phyloP scores from a whole-genome alignment of 2,329 filamentous ascomycete species.

The Onygena corvina region DNA sequence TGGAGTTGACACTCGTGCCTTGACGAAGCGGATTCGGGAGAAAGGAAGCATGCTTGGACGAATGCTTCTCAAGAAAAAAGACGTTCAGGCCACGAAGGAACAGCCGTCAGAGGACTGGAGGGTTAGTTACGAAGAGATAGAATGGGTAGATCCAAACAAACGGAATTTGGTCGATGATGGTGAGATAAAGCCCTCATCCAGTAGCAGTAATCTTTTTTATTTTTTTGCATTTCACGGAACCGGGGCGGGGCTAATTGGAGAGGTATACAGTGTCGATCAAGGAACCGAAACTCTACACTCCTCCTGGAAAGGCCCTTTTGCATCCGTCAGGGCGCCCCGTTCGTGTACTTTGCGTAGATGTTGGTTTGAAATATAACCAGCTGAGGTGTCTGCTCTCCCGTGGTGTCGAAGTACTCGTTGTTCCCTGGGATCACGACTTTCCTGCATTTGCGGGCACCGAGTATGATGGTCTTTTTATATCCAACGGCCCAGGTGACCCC shows the following conservation, averaged over 20 bases:
- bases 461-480: constrained; percentile 95
- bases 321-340: constrained; percentile 80
- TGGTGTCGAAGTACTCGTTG: constrained; percentile 86
- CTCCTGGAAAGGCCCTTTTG: constrained; percentile 53
- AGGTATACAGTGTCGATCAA: constrained; percentile 65
- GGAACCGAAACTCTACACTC: constrained; percentile 73
- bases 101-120: constrained; percentile 39
- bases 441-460: constrained; percentile 61
- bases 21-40: constrained; percentile 89
- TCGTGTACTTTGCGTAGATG: constrained; percentile 84
- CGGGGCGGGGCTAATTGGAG: neutral
- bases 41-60: constrained; percentile 94
- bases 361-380: constrained; percentile 98
- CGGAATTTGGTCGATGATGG: constrained; percentile 90
- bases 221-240: too few species aligned
- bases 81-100: constrained; percentile 23
- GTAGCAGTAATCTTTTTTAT: neutral
- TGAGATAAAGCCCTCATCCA: constrained; percentile 42
- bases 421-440: constrained; percentile 94
- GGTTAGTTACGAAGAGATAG: constrained; percentile 60
- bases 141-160: constrained; percentile 85
- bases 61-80: constrained; percentile 59
- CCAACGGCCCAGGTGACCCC: constrained; percentile 93
- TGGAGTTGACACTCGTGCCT: constrained; percentile 80
- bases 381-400: constrained; percentile 81